These are phyloP conservation scores for Narthecium ossifragum DNA, from an alignment of 106 monocot species.

Conservation along the genomic window DNA sequence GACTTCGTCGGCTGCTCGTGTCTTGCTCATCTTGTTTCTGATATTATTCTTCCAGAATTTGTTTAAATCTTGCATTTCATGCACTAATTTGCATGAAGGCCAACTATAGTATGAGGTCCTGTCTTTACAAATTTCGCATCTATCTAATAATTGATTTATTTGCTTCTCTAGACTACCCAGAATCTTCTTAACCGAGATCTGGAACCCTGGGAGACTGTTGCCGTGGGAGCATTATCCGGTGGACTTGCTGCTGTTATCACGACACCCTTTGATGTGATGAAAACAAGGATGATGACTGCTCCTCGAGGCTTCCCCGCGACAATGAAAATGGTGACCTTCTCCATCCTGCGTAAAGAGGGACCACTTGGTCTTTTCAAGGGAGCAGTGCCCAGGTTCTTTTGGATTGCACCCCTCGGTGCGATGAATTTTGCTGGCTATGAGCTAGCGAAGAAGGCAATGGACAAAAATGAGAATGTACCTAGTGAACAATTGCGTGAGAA, in stretches of 20 bases:
- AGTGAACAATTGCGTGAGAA: conserved; percentile 17
- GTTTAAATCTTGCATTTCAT: no score
- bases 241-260: conserved; percentile 89
- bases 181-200: conserved; percentile 68
- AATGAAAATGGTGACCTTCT: conserved; percentile 83
- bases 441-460: conserved; percentile 97
- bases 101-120: no score
- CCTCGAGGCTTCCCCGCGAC: conserved; percentile 61
- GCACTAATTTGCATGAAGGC: no score
- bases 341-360: conserved; percentile 82
- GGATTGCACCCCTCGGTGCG: conserved; percentile 97
- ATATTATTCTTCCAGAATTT: no score
- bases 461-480: conserved; percentile 19
- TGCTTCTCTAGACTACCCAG: conserved; percentile 54
- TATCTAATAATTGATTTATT: no score
- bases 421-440: conserved; percentile 99
- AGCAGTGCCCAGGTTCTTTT: conserved; percentile 95
- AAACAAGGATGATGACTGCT: conserved; percentile 96
- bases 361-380: conserved; percentile 95
- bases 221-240: conserved; percentile 85
- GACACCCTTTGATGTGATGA: conserved; percentile 98
- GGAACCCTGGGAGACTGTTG: conserved; percentile 83
- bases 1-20: no score
- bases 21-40: no score
- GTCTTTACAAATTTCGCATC: no score